A percentile compares a stretch with the other conserved stretches of the same genome.
Conservation (phyloP, 75 land plant species). For the Ceratopteris richardii region DNA sequence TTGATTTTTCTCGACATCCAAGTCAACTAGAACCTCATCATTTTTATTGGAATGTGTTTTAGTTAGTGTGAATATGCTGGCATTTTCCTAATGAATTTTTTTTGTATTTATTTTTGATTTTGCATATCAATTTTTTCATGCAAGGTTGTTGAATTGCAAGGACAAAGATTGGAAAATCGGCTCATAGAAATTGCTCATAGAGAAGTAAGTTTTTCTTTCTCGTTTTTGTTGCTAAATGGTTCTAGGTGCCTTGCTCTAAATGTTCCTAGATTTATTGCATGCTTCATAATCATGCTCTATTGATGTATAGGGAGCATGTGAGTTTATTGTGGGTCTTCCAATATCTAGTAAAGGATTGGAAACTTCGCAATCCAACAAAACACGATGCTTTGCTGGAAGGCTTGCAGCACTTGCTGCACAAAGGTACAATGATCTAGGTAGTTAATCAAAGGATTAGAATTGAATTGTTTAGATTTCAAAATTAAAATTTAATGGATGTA, state of each 20-base stretch:
- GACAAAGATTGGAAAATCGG: constrained; percentile 53
- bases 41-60: too few relatives aligned
- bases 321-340: constrained; percentile 83
- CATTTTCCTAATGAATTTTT: too few relatives aligned
- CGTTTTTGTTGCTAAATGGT: background rate
- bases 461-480: too few relatives aligned
- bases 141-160: constrained; percentile 68
- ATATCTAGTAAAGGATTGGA: constrained; percentile 60
- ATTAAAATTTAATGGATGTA: too few relatives aligned
- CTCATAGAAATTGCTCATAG: constrained; percentile 54
- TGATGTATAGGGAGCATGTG: constrained; percentile 69
- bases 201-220: constrained; percentile 39
- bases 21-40: too few relatives aligned
- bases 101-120: too few relatives aligned
- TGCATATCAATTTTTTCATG: too few relatives aligned
- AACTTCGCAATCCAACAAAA: constrained; percentile 76
- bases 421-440: too few relatives aligned
- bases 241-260: background rate
- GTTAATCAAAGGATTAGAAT: too few relatives aligned
- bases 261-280: background rate
- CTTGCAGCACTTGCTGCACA: constrained; percentile 78
- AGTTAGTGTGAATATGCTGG: too few relatives aligned
- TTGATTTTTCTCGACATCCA: too few relatives aligned
- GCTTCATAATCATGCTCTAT: background rate
- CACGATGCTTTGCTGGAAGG: constrained; percentile 83